Percentiles rank a stretch among this genome's conserved stretches.
Conservation (phyloP, 164 flowering plant species). For the Protea cynaroides region DNA sequence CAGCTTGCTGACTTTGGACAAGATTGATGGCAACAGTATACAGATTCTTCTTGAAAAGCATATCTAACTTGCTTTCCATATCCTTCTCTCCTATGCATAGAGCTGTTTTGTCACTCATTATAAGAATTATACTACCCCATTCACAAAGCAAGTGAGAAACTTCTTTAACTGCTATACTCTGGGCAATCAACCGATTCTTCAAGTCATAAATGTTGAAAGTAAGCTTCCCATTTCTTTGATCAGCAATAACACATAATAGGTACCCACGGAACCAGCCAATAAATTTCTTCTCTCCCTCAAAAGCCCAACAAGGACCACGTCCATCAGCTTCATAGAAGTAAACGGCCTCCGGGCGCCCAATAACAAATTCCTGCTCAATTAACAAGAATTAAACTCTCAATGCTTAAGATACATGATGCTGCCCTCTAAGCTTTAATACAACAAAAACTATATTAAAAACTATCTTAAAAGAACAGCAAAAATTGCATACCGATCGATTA, state of each 20-base stretch:
- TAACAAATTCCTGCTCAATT: slow-evolving; percentile 61
- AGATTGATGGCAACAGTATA: slow-evolving; percentile 95
- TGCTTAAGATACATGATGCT: neutral
- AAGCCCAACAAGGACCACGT: slow-evolving; percentile 99
- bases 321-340: slow-evolving; percentile 98
- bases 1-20: slow-evolving; percentile 96
- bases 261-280: slow-evolving; percentile 99
- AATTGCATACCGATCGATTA: slow-evolving; percentile 67
- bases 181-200: slow-evolving; percentile 88
- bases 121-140: slow-evolving; percentile 92
- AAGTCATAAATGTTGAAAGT: slow-evolving; percentile 90
- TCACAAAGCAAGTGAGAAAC: slow-evolving; percentile 94
- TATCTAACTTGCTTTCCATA: slow-evolving; percentile 98
- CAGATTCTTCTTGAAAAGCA: slow-evolving; percentile 95
- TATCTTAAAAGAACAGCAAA: neutral
- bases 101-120: slow-evolving; percentile 74
- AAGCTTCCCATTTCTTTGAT: slow-evolving; percentile 65
- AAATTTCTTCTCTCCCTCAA: slow-evolving; percentile 94
- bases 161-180: slow-evolving; percentile 68
- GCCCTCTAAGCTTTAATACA: neutral
- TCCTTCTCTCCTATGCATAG: slow-evolving; percentile 88
- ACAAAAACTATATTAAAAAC: neutral
- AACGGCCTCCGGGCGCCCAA: slow-evolving; percentile 95
- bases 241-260: slow-evolving; percentile 80
- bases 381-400: slow-evolving; percentile 14